Conservation (phyloP, 163 green algal genomes). For the Chlorella variabilis region DNA sequence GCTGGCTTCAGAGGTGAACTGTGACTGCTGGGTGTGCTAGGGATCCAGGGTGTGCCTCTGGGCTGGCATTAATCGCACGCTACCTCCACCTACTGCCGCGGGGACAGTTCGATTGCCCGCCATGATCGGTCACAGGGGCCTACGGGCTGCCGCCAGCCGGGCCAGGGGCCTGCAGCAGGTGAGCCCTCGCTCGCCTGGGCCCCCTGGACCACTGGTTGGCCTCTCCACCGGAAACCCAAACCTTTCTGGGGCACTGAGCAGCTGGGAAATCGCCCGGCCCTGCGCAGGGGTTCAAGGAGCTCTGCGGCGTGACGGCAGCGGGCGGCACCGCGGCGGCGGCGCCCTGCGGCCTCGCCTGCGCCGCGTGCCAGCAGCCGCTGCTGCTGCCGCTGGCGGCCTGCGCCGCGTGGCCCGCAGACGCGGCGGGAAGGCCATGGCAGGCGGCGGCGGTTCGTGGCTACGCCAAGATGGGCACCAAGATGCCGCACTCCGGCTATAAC, state of each 20-base stretch:
- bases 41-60: no score
- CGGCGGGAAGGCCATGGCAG: no score
- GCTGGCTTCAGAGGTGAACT: no score
- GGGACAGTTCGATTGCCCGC: no score
- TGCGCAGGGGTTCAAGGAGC: constrained; percentile 6
- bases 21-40: no score
- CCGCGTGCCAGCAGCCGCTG: background rate
- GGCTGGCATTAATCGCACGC: no score
- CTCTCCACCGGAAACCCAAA: no score
- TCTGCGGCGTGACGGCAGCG: background rate
- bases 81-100: no score
- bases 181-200: background rate
- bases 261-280: no score
- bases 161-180: background rate
- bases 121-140: background rate
- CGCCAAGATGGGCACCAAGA: background rate
- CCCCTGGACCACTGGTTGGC: no score
- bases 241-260: no score
- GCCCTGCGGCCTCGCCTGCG: background rate
- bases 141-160: background rate
- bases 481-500: constrained; percentile 3
- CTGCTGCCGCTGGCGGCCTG: background rate
- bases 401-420: background rate
- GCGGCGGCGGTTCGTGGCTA: background rate
- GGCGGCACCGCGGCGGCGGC: constrained; percentile 2